Base-by-base conservation (phyloP, 495 filamentous ascomycete genomes). In the Penicillium fimorum region DNA sequence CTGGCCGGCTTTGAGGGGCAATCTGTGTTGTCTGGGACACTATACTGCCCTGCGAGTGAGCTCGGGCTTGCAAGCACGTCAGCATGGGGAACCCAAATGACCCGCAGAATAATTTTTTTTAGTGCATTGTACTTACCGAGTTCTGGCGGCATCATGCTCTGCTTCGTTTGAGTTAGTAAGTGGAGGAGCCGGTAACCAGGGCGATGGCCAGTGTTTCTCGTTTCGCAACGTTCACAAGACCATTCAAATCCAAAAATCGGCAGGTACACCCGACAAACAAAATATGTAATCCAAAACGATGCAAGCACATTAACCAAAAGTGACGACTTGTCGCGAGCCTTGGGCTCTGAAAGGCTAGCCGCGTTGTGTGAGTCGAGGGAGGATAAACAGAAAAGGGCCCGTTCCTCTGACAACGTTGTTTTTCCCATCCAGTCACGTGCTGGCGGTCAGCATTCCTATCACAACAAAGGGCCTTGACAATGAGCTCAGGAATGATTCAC, bases 11-110 rank as follows among this genome's bases (percentile, higher is more conserved):
- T 35, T 63, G 70, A 15, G 71, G 66, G 35, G 64, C 59, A 55
- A 67, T 70, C 27, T 75, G 59, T 52, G 74, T 75, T 18, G 70
- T 64, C 55, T 78, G 76, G 48, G 76, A 77, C 47, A 66, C 61
- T 20, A 53, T 52, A 43, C 66, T 69, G 44, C 66, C 63, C 58
- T 69, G 66, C 30, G 66, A 69, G 45, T 62, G 63, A 47, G 61
- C 64, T 49, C 66, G 66, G 48, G 51, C 65, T 68, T 50, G 20
- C 25, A 49, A n/a, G 47, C 37, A 47, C 32, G 42, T 37, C 25
- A 45, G 47, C 30, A 52, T 30, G n/a, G 18, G 18, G 13, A 33
- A 38, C 27, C 22, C 18, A 24, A 53, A 25, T 37, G 20, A 25
- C 50, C 44, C 6, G 40, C 15, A 45, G 44, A 22, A 47, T 32